Evolutionary conservation across 768 basidiomycete species (phyloP), one percentile per base, ranked within the genome.

Genomic region (Russula earlei): DNA sequence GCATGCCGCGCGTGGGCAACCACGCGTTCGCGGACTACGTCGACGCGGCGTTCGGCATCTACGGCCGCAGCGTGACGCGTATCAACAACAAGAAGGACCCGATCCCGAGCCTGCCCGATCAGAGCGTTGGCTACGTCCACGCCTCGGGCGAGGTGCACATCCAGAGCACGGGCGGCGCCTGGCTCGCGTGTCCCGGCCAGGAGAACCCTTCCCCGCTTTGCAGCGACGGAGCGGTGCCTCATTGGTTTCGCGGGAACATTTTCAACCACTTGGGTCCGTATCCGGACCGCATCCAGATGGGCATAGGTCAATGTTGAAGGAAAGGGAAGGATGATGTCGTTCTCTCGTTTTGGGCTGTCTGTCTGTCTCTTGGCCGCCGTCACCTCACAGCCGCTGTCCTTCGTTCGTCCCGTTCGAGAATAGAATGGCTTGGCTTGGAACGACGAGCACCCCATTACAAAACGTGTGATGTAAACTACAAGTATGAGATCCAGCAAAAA

Each of bases 1-100:
- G 77, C 3, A 75, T 73, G 34, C 79, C 79, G 8, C 73, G 79
- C 34, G 78, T 81, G 19, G 79, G 79, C 6, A 78, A 78, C 62
- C 49, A 66, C 2, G 74, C 69, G n/a, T 82, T 75, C 59, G 80
- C 74, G n/a, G 38, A 56, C 34, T 62, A 62, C 42, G 59, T 68
- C 27, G 63, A 63, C 42, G 38, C 50, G 31, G 40, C 24, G 33
- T 19, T 40, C n/a, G 15, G 45, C 10, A 10, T n/a, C n/a, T n/a
- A 31, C 29, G 10, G 3, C 31, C 27, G 36, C 12, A 14, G 5
- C 36, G 5, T 62, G 17, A 55, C 55, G 41, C 64, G 53, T 54
- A 52, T 65, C 43, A 63, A 38, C 15, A 63, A 63, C 60, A 53
- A 37, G 29, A 19, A 52, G 20, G 64, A 65, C n/a, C 58, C 60